Conservation (phyloP, 306 rosid genomes). For the Cicer cuneatum region DNA sequence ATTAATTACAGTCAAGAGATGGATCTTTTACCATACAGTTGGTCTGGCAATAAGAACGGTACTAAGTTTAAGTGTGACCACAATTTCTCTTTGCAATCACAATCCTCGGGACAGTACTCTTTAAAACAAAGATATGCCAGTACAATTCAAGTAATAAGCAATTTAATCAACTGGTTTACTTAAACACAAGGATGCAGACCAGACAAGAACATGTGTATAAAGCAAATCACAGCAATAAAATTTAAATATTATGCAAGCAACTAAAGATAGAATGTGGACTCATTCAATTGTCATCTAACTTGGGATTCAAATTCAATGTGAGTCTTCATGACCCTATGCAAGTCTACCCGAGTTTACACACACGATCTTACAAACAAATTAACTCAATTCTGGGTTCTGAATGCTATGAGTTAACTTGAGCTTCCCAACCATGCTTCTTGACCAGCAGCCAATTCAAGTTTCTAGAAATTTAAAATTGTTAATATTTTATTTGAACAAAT, state of each 20-base stretch:
- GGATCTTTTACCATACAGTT: not conserved
- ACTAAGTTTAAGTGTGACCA: not conserved
- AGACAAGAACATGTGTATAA: not conserved
- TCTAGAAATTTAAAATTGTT: not conserved
- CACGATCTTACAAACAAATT: not conserved
- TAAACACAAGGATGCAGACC: not conserved
- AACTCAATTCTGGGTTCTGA: not conserved
- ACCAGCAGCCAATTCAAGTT: conserved; percentile 6
- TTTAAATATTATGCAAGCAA: not conserved
- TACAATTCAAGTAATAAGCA: not conserved
- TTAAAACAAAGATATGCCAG: not conserved
- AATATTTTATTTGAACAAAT: not conserved
- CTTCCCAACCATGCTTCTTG: not conserved
- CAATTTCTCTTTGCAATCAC: not conserved
- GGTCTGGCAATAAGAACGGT: conserved; percentile 16
- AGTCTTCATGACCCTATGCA: not conserved
- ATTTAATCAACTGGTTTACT: not conserved
- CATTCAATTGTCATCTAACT: not conserved
- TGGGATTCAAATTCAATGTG: not conserved
- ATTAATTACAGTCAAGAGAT: not conserved
- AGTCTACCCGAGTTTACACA: not conserved
- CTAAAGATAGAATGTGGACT: not conserved
- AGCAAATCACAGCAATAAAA: conserved; percentile 6
- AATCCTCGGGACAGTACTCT: not conserved
- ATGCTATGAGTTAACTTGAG: not conserved